A percentile compares a stretch with the other conserved stretches of the same genome.
These are phyloP conservation scores for Balakata baccata DNA, from an alignment of 345 rosid species.

Conservation along the genomic window DNA sequence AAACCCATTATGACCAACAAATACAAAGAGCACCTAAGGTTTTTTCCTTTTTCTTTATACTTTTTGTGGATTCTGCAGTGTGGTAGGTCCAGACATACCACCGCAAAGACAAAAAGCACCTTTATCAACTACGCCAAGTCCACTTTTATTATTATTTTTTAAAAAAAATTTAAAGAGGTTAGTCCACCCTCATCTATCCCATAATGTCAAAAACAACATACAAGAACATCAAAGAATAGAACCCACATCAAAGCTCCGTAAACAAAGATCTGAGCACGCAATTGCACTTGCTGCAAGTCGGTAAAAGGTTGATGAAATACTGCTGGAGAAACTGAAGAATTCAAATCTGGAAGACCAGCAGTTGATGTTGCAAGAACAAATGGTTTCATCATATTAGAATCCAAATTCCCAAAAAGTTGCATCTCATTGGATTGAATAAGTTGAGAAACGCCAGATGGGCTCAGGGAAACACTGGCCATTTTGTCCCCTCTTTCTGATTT, in stretches of 20 bases:
- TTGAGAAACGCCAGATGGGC: slow-evolving; percentile 44
- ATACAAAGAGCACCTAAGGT: background rate
- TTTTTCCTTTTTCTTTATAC: background rate
- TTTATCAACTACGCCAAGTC: background rate
- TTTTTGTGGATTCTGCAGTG: background rate
- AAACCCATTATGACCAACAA: background rate
- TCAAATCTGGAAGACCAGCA: slow-evolving; percentile 69
- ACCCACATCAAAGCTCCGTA: slow-evolving; percentile 95
- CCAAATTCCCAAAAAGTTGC: slow-evolving; percentile 48
- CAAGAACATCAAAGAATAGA: slow-evolving; percentile 2
- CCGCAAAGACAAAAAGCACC: background rate
- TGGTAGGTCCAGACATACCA: background rate
- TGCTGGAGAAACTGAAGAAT: slow-evolving; percentile 48
- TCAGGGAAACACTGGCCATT: slow-evolving; percentile 37
- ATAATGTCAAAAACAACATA: background rate
- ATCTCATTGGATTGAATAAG: slow-evolving; percentile 57
- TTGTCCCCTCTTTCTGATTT: slow-evolving; percentile 53
- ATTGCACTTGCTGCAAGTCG: slow-evolving; percentile 94
- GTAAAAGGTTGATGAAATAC: slow-evolving; percentile 86
- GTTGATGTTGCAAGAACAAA: slow-evolving; percentile 46
- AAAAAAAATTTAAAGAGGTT: too few species aligned
- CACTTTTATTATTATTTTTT: background rate
- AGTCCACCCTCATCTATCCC: background rate
- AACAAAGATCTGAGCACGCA: slow-evolving; percentile 98
- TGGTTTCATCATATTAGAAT: slow-evolving; percentile 42